phyloP scores from a whole-genome alignment of 176 grass and related monocot genomes.

The Triticum monococcum region DNA sequence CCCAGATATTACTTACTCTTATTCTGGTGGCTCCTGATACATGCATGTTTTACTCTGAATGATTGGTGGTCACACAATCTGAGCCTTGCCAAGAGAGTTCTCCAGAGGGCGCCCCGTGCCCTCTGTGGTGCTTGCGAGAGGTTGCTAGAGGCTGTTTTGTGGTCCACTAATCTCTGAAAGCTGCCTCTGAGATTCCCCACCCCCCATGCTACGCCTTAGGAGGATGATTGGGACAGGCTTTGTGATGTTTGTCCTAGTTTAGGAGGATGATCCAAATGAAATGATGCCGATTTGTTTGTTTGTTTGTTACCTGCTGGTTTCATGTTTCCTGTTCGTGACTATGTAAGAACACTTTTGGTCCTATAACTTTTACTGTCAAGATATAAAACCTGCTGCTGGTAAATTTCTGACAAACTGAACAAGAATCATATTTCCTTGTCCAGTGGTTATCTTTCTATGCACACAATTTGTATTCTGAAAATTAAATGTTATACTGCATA shows the following conservation, averaged over 20 bases:
- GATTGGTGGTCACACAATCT: constrained; percentile 4
- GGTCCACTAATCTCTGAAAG: constrained; percentile 28
- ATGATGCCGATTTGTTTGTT: neutral
- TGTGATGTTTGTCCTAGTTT: neutral
- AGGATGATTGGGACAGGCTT: constrained; percentile 8
- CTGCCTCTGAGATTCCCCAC: constrained; percentile 23
- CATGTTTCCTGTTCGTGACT: neutral
- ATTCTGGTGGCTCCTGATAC: neutral
- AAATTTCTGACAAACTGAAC: neutral
- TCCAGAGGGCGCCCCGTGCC: neutral
- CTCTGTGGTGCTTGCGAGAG: constrained; percentile 8
- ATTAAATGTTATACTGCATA: neutral
- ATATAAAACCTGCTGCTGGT: neutral
- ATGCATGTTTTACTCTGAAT: constrained; percentile 2
- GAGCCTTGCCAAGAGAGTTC: constrained; percentile 1
- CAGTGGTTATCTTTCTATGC: neutral
- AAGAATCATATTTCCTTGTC: neutral
- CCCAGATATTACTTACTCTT: neutral
- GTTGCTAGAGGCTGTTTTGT: neutral
- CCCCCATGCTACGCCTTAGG: neutral
- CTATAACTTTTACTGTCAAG: neutral
- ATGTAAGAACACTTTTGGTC: neutral
- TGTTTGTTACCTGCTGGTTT: neutral
- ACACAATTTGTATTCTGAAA: neutral
- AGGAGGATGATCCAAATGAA: neutral